phyloP scores from a whole-genome alignment of 2,329 filamentous ascomycete species.

The Botrytis deweyae region DNA sequence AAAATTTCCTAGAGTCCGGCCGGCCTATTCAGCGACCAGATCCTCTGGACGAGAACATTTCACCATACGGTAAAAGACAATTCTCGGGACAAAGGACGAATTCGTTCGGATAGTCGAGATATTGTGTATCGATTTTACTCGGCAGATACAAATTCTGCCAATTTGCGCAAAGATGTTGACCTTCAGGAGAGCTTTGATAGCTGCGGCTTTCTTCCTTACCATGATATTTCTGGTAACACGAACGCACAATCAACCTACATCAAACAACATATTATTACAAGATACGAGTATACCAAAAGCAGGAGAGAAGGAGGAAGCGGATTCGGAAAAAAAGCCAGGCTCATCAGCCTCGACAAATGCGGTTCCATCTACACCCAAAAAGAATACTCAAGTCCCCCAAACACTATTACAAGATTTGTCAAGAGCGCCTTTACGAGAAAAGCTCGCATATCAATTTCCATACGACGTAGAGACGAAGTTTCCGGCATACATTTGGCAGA shows the following conservation, averaged over 20 bases:
- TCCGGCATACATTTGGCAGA: slow-evolving; percentile 98
- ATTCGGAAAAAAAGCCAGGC: slow-evolving; percentile 6
- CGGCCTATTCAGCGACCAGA: slow-evolving; percentile 3
- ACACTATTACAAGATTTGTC: slow-evolving; percentile 55
- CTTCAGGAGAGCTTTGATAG: slow-evolving; percentile 71
- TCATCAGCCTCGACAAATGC: slow-evolving; percentile 24
- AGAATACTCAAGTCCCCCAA: slow-evolving; percentile 29
- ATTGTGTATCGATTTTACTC: slow-evolving; percentile 3
- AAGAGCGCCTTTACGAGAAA: slow-evolving; percentile 70
- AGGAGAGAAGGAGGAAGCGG: slow-evolving; percentile 10
- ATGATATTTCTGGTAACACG: slow-evolving; percentile 69
- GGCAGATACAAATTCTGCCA: slow-evolving; percentile 23
- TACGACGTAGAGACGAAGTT: slow-evolving; percentile 89
- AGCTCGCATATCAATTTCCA: slow-evolving; percentile 88
- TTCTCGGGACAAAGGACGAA: not conserved
- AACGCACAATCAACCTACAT: slow-evolving; percentile 46
- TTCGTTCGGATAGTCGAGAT: not conserved
- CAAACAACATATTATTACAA: slow-evolving; percentile 20
- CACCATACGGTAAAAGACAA: not conserved
- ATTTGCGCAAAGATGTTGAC: slow-evolving; percentile 63
- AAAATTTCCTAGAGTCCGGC: slow-evolving; percentile 7
- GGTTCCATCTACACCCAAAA: slow-evolving; percentile 24
- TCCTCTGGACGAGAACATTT: not conserved
- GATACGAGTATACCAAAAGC: not conserved
- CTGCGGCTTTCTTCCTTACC: slow-evolving; percentile 66